A percentile compares a stretch with the other conserved stretches of the same genome.
Conservation (phyloP, 2,329 filamentous ascomycete species). For the Xylariaceae sp. region DNA sequence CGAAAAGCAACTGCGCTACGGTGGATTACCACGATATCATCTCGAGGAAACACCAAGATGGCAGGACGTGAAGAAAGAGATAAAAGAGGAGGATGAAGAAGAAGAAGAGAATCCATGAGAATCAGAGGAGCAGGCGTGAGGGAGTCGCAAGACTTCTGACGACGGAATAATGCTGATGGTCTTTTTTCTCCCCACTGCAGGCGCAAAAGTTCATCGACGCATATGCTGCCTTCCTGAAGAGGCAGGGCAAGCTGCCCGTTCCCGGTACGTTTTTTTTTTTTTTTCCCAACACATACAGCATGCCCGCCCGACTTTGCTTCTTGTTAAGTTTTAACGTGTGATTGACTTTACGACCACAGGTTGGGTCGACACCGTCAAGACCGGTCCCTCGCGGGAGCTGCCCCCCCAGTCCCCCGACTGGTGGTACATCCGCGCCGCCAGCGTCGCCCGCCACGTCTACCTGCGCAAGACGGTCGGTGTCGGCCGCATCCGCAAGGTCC, state of each 20-base stretch:
- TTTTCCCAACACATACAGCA: neutral
- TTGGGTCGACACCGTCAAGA: conserved; percentile 99
- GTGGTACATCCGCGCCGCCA: conserved; percentile 89
- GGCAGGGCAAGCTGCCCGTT: conserved; percentile 89
- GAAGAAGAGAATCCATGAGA: neutral
- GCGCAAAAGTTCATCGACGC: conserved; percentile 87
- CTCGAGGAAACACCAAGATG: conserved; percentile 2
- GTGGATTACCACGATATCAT: neutral
- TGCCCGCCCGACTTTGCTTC: too few relatives aligned
- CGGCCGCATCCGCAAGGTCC: conserved; percentile 93
- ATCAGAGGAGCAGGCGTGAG: conserved; percentile 66
- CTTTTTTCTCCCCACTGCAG: conserved; percentile 49
- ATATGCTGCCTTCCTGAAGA: conserved; percentile 89
- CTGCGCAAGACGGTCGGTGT: conserved; percentile 99
- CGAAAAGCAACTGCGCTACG: neutral
- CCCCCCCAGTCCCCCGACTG: conserved; percentile 98
- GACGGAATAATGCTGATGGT: conserved; percentile 72
- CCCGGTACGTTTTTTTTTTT: conserved; percentile 66
- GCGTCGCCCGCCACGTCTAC: conserved; percentile 98
- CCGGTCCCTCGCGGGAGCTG: conserved; percentile 93
- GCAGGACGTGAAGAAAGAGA: conserved; percentile 1
- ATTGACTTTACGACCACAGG: conserved; percentile 46
- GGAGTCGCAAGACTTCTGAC: conserved; percentile 73
- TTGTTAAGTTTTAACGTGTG: too few relatives aligned
- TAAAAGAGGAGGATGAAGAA: conserved; percentile 3